phyloP scores from a whole-genome alignment of 768 basidiomycete genomes.

The Calocybe indica region DNA sequence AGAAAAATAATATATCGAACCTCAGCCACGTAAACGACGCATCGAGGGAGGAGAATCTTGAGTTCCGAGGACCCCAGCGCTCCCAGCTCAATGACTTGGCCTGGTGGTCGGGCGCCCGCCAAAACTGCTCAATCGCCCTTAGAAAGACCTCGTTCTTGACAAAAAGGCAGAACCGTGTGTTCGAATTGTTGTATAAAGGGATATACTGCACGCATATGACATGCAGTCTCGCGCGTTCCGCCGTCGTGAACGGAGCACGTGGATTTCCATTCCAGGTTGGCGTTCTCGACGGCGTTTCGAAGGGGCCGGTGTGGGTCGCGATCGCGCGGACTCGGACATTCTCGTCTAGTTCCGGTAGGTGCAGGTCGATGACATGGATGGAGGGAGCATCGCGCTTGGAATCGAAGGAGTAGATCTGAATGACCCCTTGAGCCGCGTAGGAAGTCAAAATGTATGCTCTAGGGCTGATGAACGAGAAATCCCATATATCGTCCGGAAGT shows the following conservation, averaged over 20 bases:
- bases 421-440: slow-evolving; percentile 22
- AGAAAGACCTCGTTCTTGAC: slow-evolving; percentile 7
- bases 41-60: not conserved
- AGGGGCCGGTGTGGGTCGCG: slow-evolving; percentile 26
- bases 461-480: slow-evolving; percentile 42
- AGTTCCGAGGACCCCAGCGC: slow-evolving; percentile 8
- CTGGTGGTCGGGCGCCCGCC: no score
- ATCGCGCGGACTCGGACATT: slow-evolving; percentile 8
- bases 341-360: slow-evolving; percentile 9
- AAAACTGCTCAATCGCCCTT: no score
- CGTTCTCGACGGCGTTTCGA: slow-evolving; percentile 13
- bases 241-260: slow-evolving; percentile 16
- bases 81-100: slow-evolving; percentile 1
- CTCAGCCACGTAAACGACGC: slow-evolving; percentile 10
- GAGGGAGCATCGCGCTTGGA: slow-evolving; percentile 3
- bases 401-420: slow-evolving; percentile 38
- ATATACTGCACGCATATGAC: slow-evolving; percentile 6
- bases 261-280: not conserved
- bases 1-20: slow-evolving; percentile 5
- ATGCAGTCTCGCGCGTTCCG: slow-evolving; percentile 6
- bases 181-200: not conserved
- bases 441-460: slow-evolving; percentile 39
- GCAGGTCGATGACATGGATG: slow-evolving; percentile 8
- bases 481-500: slow-evolving; percentile 24
- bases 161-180: slow-evolving; percentile 5